phyloP scores from a whole-genome alignment of 129 eudicot species.

The Logfia minima region DNA sequence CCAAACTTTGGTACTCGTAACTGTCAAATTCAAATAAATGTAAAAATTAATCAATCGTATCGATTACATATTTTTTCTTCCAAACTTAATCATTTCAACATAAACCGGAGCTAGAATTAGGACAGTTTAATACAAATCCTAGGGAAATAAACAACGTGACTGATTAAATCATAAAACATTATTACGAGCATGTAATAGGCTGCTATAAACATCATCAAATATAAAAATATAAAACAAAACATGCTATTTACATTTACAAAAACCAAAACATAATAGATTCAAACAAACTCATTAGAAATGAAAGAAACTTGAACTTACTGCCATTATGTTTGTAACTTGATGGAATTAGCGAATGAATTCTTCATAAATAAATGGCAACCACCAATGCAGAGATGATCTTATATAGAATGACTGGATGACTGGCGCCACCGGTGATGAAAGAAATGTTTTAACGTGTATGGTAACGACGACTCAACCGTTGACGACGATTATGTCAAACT shows the following conservation, averaged over 20 bases:
- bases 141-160: too few relatives aligned
- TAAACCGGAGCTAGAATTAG: too few relatives aligned
- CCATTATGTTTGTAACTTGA: conserved; percentile 25
- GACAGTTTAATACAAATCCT: too few relatives aligned
- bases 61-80: too few relatives aligned
- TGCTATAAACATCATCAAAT: too few relatives aligned
- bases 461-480: conserved; percentile 33
- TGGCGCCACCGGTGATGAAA: conserved; percentile 44
- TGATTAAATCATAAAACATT: too few relatives aligned
- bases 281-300: background rate
- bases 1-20: conserved; percentile 55
- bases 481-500: conserved; percentile 30
- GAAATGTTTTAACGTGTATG: background rate
- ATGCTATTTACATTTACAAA: too few relatives aligned
- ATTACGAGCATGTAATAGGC: too few relatives aligned
- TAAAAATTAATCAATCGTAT: background rate
- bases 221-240: too few relatives aligned
- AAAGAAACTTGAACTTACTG: conserved; percentile 38
- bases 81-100: too few relatives aligned
- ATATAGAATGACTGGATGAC: conserved; percentile 33
- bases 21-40: conserved; percentile 28
- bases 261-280: too few relatives aligned
- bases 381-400: conserved; percentile 19
- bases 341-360: conserved; percentile 10
- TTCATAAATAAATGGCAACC: conserved; percentile 16